Conservation (phyloP, 2,329 filamentous ascomycete species). For the Phaeosphaeriaceae sp. region DNA sequence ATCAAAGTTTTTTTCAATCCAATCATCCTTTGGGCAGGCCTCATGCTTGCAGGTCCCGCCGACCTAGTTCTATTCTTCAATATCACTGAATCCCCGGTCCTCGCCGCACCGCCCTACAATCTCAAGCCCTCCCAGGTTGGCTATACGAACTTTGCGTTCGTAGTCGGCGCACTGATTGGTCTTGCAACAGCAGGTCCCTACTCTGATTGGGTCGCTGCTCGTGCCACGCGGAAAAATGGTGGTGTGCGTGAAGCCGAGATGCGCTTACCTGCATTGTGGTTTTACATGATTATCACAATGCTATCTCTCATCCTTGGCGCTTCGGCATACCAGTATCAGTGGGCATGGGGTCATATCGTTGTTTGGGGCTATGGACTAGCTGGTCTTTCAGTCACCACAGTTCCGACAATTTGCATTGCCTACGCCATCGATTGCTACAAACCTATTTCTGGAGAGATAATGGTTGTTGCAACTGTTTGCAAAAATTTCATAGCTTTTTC, state of each 20-base stretch:
- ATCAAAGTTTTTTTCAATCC: slow-evolving; percentile 54
- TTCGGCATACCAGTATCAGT: slow-evolving; percentile 56
- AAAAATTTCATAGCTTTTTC: slow-evolving; percentile 56
- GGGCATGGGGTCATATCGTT: slow-evolving; percentile 58
- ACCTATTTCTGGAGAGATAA: slow-evolving; percentile 54
- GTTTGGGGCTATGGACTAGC: slow-evolving; percentile 57
- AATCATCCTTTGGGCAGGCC: slow-evolving; percentile 49
- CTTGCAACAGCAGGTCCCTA: slow-evolving; percentile 62
- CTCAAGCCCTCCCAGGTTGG: slow-evolving; percentile 55
- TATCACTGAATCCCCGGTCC: slow-evolving; percentile 57
- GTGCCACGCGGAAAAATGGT: slow-evolving; percentile 59
- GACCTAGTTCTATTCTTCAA: slow-evolving; percentile 58
- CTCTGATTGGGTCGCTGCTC: slow-evolving; percentile 63
- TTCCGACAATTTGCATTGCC: slow-evolving; percentile 53
- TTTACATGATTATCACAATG: slow-evolving; percentile 59
- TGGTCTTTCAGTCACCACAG: slow-evolving; percentile 50
- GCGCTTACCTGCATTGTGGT: slow-evolving; percentile 54
- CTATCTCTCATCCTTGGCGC: slow-evolving; percentile 57
- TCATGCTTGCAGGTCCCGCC: slow-evolving; percentile 45
- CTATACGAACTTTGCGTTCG: slow-evolving; percentile 55
- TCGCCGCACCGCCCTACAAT: slow-evolving; percentile 54
- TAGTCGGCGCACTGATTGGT: slow-evolving; percentile 62
- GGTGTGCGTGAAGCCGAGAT: slow-evolving; percentile 66
- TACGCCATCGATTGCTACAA: slow-evolving; percentile 58
- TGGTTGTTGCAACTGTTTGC: slow-evolving; percentile 53